phyloP scores from a whole-genome alignment of 495 filamentous ascomycete genomes.

The Daldinia childiae region DNA sequence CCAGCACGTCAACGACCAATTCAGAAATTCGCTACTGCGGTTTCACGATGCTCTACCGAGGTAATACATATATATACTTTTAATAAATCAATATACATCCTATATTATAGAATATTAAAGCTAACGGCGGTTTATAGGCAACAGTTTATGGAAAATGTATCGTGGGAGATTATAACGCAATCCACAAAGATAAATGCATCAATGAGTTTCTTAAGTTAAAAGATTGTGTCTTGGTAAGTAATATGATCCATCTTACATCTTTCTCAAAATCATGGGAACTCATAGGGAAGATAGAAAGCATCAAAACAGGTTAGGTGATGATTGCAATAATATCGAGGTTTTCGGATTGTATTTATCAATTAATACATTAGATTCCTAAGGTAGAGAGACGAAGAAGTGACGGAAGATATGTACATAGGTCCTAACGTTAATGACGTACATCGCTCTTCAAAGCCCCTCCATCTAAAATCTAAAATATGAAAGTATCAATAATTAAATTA shows the following conservation, averaged over 20 bases:
- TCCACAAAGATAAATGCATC: constrained; percentile 90
- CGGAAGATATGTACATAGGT: too few species aligned
- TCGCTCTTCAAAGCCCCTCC: background rate
- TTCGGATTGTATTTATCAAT: too few species aligned
- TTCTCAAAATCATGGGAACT: constrained; percentile 1
- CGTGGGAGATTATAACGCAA: constrained; percentile 86
- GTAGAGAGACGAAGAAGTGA: too few species aligned
- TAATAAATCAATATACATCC: background rate
- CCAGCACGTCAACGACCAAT: constrained; percentile 71
- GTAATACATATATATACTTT: constrained; percentile 53
- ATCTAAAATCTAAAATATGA: background rate
- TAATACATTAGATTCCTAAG: too few species aligned
- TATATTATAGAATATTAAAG: background rate
- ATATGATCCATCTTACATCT: background rate
- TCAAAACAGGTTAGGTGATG: constrained; percentile 31
- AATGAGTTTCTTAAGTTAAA: constrained; percentile 88
- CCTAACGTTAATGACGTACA: background rate
- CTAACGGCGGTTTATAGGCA: constrained; percentile 61
- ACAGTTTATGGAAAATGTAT: constrained; percentile 92
- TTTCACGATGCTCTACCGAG: constrained; percentile 83
- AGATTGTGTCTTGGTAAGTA: constrained; percentile 84
- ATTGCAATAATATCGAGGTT: background rate
- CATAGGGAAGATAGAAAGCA: constrained; percentile 30
- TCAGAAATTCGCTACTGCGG: constrained; percentile 85
- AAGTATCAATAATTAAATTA: background rate